A percentile compares a stretch with the other conserved stretches of the same genome.
Conservation (phyloP, 1,284 basidiomycete species). For the Apiotrichum gracile region DNA sequence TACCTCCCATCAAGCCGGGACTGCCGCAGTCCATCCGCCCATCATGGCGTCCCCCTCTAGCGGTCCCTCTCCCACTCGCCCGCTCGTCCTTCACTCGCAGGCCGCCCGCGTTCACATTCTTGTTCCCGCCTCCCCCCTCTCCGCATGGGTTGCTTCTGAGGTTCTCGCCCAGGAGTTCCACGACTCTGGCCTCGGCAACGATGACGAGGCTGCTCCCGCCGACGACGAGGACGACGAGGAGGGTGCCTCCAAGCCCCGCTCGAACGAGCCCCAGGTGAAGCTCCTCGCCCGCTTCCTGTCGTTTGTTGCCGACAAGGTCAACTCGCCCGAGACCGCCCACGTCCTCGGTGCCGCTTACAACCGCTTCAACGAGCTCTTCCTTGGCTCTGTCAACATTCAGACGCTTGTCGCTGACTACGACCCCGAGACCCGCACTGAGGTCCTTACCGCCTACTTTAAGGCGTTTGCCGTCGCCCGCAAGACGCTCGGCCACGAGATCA, state of each 20-base stretch:
- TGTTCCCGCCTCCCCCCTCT: constrained; percentile 65
- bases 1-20: constrained; percentile 9
- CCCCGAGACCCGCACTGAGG: constrained; percentile 64
- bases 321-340: constrained; percentile 56
- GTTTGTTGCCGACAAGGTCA: constrained; percentile 61
- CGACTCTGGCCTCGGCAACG: constrained; percentile 53
- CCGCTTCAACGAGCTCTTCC: constrained; percentile 71
- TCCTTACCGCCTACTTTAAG: constrained; percentile 74
- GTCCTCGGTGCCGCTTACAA: constrained; percentile 67
- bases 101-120: constrained; percentile 61
- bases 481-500: constrained; percentile 56
- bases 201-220: constrained; percentile 26
- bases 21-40: constrained; percentile 21
- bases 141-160: constrained; percentile 78
- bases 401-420: constrained; percentile 70
- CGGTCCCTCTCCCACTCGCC: constrained; percentile 39
- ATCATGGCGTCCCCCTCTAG: constrained; percentile 44
- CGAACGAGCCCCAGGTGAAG: constrained; percentile 61
- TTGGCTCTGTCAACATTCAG: constrained; percentile 63
- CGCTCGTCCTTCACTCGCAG: constrained; percentile 47
- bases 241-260: constrained; percentile 25
- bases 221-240: constrained; percentile 48
- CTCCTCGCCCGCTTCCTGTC: constrained; percentile 73
- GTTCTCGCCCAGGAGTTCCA: constrained; percentile 79
- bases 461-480: constrained; percentile 69